These are phyloP conservation scores for Vanderwaltozyma verrucispora DNA, from an alignment of 805 yeast species.

Conservation along the genomic window DNA sequence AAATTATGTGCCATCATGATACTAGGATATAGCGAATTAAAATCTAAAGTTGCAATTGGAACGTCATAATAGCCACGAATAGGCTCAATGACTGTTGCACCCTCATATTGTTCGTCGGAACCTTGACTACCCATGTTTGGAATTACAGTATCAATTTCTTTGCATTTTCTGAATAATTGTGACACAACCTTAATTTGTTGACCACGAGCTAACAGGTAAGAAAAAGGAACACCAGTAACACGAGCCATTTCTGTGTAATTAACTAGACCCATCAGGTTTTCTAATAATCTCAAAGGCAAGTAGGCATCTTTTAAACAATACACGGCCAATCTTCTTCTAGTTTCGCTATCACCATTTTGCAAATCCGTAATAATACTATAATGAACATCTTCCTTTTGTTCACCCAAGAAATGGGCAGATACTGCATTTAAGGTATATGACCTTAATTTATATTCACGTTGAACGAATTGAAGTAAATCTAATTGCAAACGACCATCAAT, in stretches of 20 bases:
- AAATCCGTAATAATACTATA: slow-evolving; percentile 92
- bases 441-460: slow-evolving; percentile 89
- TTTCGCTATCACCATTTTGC: slow-evolving; percentile 85
- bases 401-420: slow-evolving; percentile 84
- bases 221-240: slow-evolving; percentile 97
- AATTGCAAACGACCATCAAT: slow-evolving; percentile 95
- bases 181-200: slow-evolving; percentile 97
- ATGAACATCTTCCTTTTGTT: slow-evolving; percentile 97
- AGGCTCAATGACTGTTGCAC: slow-evolving; percentile 99
- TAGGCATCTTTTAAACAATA: slow-evolving; percentile 96
- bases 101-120: slow-evolving; percentile 89
- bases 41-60: slow-evolving; percentile 96
- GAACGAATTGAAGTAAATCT: slow-evolving; percentile 85
- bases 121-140: slow-evolving; percentile 81
- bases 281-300: slow-evolving; percentile 76
- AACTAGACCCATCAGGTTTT: slow-evolving; percentile 90
- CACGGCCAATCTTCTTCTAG: slow-evolving; percentile 91
- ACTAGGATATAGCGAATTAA: slow-evolving; percentile 94
- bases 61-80: slow-evolving; percentile 89
- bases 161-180: slow-evolving; percentile 87
- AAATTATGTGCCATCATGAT: slow-evolving; percentile 99
- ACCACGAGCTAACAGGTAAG: slow-evolving; percentile 80
- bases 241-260: slow-evolving; percentile 99
- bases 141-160: slow-evolving; percentile 73
- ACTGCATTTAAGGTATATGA: slow-evolving; percentile 93